A percentile compares a stretch with the other conserved stretches of the same genome.
Evolutionary conservation across 306 rosid species (phyloP).

Genomic region (Alnus rubra): DNA sequence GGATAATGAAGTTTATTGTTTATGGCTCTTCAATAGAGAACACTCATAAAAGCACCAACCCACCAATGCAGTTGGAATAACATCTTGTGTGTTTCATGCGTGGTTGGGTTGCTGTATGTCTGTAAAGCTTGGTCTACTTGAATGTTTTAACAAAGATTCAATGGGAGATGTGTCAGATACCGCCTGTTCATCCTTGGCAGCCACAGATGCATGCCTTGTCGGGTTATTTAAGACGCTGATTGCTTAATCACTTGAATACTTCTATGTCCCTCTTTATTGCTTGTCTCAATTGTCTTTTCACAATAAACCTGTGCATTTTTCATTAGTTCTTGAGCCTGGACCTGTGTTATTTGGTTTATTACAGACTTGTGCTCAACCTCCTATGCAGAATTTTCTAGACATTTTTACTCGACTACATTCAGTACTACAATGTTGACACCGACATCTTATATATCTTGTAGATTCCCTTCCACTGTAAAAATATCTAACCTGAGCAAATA

Average conservation of each 20-base stretch:
- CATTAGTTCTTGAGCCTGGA: not conserved
- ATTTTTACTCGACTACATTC: constrained; percentile 27
- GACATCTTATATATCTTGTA: constrained; percentile 28
- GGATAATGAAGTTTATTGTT: not conserved
- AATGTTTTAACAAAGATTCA: no score
- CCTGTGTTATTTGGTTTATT: not conserved
- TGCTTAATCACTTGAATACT: not conserved
- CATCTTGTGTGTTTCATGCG: not conserved
- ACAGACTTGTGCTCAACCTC: not conserved
- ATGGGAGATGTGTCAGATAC: not conserved
- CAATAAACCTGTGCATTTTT: not conserved
- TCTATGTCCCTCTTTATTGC: not conserved
- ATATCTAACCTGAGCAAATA: constrained; percentile 50
- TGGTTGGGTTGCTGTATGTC: not conserved
- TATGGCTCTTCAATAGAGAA: not conserved
- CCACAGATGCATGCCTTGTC: not conserved
- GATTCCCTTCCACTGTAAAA: constrained; percentile 68
- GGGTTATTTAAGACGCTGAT: not conserved
- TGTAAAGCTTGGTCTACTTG: not conserved
- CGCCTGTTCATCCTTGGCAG: not conserved
- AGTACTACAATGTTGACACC: constrained; percentile 7
- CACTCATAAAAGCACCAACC: not conserved
- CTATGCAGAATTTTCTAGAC: not conserved
- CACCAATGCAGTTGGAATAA: not conserved
- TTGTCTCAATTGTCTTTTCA: not conserved